Base-by-base conservation (phyloP, 306 rosid genomes). In the Cucurbita moschata region DNA sequence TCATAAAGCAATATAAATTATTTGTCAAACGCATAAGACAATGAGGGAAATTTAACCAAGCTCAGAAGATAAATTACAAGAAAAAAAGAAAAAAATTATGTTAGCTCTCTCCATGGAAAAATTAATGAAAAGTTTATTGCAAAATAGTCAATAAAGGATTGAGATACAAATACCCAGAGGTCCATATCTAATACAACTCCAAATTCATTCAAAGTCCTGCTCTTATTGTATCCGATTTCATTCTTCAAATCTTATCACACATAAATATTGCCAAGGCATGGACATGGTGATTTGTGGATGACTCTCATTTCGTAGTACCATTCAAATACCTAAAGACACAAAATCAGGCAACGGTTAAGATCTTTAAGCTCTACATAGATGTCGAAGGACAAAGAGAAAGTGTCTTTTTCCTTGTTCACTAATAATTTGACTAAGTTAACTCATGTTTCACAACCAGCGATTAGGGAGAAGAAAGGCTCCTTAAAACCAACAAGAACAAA, bases 261-360 rank as follows among this genome's bases (percentile, higher is more conserved):
- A 47, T 8, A 69, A 47, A 69, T 69, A 69, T 47, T 69, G 35
- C 59, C 74, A 69, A 50, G 46, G 74, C 44, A 49, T 46, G 57
- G 58, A 49, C 44, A 30, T 69, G 74, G 16, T 30, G 59, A 69
- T 69, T 69, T 69, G 59, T 47, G 74, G 74, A 69, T 15, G 59
- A 69, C 59, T 67, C 72, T 69, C 74, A 69, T 69, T 68, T 49
- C 39, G 74, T 50, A 50, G 74, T 69, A 30, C 38, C 74, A 69
- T 30, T 69, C 74, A 50, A 26, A 46, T 54, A 47, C 73, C 73
- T 68, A 69, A 49, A 69, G 74, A 15, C 43, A 69, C 44, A 69
- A 69, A 69, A 69, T 51, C 30, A 30, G 26, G 56, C 21, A 46
- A 68, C 0, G 7, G 59, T 69, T 30, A 50, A 69, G 23, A 69